A percentile compares a stretch with the other conserved stretches of the same genome.
phyloP scores from a whole-genome alignment of 805 yeast genomes.

The Diddensiella caesifluorescens region DNA sequence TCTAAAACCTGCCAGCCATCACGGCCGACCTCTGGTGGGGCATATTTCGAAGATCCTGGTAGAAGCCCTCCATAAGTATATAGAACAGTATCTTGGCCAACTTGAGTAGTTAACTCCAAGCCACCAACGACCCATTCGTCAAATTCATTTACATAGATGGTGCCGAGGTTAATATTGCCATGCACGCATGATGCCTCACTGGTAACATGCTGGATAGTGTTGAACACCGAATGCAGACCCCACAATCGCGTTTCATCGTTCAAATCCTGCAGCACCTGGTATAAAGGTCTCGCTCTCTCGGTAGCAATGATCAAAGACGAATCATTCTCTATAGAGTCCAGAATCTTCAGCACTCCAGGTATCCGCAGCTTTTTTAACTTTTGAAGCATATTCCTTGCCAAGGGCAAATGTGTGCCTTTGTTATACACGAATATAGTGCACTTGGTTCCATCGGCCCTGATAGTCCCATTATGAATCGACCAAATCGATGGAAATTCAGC shows the following conservation, averaged over 20 bases:
- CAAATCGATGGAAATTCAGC: slow-evolving; percentile 46
- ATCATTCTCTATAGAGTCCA: slow-evolving; percentile 64
- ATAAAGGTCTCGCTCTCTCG: slow-evolving; percentile 58
- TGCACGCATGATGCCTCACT: slow-evolving; percentile 52
- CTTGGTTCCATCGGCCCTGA: slow-evolving; percentile 41
- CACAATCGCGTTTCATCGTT: slow-evolving; percentile 38
- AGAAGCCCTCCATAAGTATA: slow-evolving; percentile 27
- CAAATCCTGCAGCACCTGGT: slow-evolving; percentile 34
- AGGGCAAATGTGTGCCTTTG: slow-evolving; percentile 31
- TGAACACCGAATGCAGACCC: slow-evolving; percentile 50
- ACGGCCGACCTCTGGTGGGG: slow-evolving; percentile 51
- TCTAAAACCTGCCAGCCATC: slow-evolving; percentile 41
- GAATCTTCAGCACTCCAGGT: slow-evolving; percentile 61
- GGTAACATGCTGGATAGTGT: slow-evolving; percentile 53
- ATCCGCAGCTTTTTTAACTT: slow-evolving; percentile 53
- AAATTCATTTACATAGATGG: slow-evolving; percentile 56
- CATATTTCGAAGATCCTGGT: slow-evolving; percentile 31
- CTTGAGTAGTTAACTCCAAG: slow-evolving; percentile 58
- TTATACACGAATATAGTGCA: slow-evolving; percentile 67
- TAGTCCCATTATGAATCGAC: slow-evolving; percentile 56
- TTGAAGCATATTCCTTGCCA: slow-evolving; percentile 42
- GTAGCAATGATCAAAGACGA: slow-evolving; percentile 54
- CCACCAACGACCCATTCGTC: slow-evolving; percentile 89
- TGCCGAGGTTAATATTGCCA: slow-evolving; percentile 52
- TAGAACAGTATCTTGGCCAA: slow-evolving; percentile 37